phyloP scores from a whole-genome alignment of 345 rosid genomes.

The Salix koriyanagi region DNA sequence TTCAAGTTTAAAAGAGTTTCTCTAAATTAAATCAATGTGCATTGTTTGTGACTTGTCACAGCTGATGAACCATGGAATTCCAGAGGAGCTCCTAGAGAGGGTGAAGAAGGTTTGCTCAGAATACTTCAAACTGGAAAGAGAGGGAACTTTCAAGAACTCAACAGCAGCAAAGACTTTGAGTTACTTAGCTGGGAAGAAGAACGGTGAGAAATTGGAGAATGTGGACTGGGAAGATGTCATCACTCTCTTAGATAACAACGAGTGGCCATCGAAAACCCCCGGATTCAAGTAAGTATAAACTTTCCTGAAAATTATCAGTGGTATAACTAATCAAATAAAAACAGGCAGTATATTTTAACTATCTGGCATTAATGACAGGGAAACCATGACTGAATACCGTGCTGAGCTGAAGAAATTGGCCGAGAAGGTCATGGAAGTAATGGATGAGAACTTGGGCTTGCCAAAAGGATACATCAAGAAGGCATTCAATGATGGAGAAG shows the following conservation, averaged over 20 bases:
- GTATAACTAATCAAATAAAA: background rate
- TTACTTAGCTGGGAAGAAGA: constrained; percentile 38
- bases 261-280: constrained; percentile 59
- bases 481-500: constrained; percentile 55
- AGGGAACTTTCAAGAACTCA: constrained; percentile 58
- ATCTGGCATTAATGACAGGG: constrained; percentile 35
- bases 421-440: constrained; percentile 65
- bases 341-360: background rate
- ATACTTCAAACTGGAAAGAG: constrained; percentile 63
- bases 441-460: constrained; percentile 80
- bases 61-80: constrained; percentile 82
- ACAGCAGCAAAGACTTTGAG: constrained; percentile 41
- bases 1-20: background rate
- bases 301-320: background rate
- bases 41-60: constrained; percentile 14
- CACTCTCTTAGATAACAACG: constrained; percentile 51
- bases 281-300: constrained; percentile 64
- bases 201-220: constrained; percentile 49
- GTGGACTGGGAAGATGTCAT: constrained; percentile 91
- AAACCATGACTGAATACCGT: constrained; percentile 69
- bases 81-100: constrained; percentile 60
- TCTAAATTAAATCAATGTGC: background rate
- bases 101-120: constrained; percentile 67
- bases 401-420: constrained; percentile 67
- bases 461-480: constrained; percentile 53